These are phyloP conservation scores for Musa schizocarpa DNA, from an alignment of 176 grass and related monocot genomes.

Conservation along the genomic window DNA sequence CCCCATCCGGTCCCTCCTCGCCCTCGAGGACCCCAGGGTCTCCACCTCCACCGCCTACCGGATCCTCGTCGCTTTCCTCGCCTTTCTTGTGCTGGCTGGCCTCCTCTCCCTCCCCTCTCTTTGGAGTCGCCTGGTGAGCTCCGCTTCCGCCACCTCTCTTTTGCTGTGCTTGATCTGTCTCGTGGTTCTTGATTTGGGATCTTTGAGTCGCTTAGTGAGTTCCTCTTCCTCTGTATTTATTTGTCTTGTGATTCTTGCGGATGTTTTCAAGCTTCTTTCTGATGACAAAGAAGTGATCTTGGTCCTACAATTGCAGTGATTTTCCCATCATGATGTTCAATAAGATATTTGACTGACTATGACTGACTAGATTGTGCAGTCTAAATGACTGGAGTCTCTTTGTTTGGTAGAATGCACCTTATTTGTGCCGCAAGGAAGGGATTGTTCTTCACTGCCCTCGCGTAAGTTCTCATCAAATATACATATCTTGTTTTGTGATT, in stretches of 20 bases:
- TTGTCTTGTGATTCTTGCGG: background rate
- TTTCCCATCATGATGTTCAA: background rate
- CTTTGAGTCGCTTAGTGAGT: background rate
- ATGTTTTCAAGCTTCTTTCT: background rate
- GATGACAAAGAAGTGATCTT: background rate
- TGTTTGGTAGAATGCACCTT: constrained; percentile 57
- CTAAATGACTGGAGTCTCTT: background rate
- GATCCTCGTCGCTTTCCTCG: constrained; percentile 53
- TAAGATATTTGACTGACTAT: constrained; percentile 2
- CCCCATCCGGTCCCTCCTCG: constrained; percentile 53
- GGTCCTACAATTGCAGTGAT: no score
- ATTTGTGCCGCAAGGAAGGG: constrained; percentile 84
- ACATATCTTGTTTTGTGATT: background rate
- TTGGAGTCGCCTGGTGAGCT: constrained; percentile 73
- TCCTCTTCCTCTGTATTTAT: background rate
- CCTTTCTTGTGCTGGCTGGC: constrained; percentile 32
- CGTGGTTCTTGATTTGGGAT: background rate
- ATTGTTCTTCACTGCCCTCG: constrained; percentile 78
- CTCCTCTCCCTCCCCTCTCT: constrained; percentile 51
- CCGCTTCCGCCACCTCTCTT: background rate
- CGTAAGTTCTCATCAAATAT: constrained; percentile 24
- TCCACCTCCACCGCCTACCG: constrained; percentile 51
- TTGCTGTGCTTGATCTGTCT: constrained; percentile 2
- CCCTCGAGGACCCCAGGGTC: constrained; percentile 53
- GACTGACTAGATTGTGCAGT: background rate